Percentiles rank a stretch among this genome's conserved stretches.
These are phyloP conservation scores for Stephania japonica DNA, from an alignment of 164 flowering plant species.

Conservation along the genomic window DNA sequence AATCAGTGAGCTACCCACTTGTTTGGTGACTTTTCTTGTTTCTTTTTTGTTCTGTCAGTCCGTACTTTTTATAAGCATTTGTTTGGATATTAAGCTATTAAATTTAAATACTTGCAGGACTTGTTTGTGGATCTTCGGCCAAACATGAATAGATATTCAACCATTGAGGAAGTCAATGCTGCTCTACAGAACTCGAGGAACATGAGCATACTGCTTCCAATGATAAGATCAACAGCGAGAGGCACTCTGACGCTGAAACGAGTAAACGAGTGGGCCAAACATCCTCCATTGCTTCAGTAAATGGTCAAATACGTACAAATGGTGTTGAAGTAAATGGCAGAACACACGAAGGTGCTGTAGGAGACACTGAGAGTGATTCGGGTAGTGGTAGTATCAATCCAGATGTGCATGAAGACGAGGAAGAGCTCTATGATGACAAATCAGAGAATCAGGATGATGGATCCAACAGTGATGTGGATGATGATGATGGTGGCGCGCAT, in stretches of 20 bases:
- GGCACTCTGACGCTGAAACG: constrained; percentile 47
- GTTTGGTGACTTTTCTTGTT: not conserved
- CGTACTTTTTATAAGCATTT: not conserved
- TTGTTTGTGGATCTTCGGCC: constrained; percentile 86
- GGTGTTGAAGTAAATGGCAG: constrained; percentile 64
- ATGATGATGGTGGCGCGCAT: constrained; percentile 55
- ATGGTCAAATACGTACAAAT: constrained; percentile 47
- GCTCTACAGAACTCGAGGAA: constrained; percentile 79
- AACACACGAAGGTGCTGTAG: constrained; percentile 44
- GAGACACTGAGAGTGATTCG: constrained; percentile 65
- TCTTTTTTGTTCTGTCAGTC: not conserved
- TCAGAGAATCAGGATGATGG: constrained; percentile 52
- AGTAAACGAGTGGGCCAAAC: constrained; percentile 34
- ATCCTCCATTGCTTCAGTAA: constrained; percentile 28
- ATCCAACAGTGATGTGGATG: constrained; percentile 53
- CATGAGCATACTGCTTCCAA: constrained; percentile 46
- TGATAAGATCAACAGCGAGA: constrained; percentile 55
- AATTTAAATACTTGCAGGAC: constrained; percentile 43
- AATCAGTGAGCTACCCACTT: too few species aligned
- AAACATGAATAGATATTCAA: constrained; percentile 71
- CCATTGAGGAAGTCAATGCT: constrained; percentile 76
- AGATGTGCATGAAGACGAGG: constrained; percentile 58
- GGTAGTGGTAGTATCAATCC: constrained; percentile 64
- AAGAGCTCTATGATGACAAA: constrained; percentile 49
- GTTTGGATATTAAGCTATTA: not conserved